Percentiles rank a stretch among this genome's conserved stretches.
phyloP scores from a whole-genome alignment of 345 rosid species.

The Bretschneidera sinensis region DNA sequence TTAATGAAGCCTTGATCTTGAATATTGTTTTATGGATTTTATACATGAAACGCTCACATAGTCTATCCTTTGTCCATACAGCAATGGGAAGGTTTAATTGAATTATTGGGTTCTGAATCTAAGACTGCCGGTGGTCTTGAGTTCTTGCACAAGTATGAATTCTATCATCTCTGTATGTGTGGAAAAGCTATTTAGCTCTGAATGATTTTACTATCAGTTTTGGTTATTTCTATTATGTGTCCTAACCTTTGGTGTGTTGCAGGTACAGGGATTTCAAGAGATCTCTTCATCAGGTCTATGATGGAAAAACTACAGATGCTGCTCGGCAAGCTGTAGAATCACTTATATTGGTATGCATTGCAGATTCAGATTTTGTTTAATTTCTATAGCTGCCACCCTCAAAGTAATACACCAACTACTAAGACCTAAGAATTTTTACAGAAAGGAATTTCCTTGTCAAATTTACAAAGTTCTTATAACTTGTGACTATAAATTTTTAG shows the following conservation, averaged over 20 bases:
- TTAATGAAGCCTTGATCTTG: no score
- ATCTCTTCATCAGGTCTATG: slow-evolving; percentile 55
- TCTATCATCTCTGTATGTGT: slow-evolving; percentile 1
- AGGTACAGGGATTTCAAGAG: slow-evolving; percentile 96
- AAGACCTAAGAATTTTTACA: no score
- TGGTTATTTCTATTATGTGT: slow-evolving; percentile 1
- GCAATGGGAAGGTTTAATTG: slow-evolving; percentile 98
- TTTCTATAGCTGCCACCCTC: not conserved
- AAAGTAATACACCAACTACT: no score
- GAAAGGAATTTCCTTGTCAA: no score
- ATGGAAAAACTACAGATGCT: slow-evolving; percentile 53
- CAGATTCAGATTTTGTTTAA: not conserved
- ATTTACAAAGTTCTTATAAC: no score
- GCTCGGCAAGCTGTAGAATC: slow-evolving; percentile 67
- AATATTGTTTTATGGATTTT: not conserved
- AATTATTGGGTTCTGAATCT: slow-evolving; percentile 77
- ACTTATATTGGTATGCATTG: slow-evolving; percentile 59
- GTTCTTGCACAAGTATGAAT: slow-evolving; percentile 78
- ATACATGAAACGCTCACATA: not conserved
- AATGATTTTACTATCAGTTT: not conserved
- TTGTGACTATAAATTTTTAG: no score
- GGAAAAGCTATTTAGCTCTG: not conserved
- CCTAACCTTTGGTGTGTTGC: slow-evolving; percentile 15
- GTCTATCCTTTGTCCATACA: slow-evolving; percentile 27
- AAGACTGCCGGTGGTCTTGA: slow-evolving; percentile 83